These are phyloP conservation scores for Aspergillus fumigatus DNA, from an alignment of 2,329 filamentous ascomycete species.

Conservation along the genomic window DNA sequence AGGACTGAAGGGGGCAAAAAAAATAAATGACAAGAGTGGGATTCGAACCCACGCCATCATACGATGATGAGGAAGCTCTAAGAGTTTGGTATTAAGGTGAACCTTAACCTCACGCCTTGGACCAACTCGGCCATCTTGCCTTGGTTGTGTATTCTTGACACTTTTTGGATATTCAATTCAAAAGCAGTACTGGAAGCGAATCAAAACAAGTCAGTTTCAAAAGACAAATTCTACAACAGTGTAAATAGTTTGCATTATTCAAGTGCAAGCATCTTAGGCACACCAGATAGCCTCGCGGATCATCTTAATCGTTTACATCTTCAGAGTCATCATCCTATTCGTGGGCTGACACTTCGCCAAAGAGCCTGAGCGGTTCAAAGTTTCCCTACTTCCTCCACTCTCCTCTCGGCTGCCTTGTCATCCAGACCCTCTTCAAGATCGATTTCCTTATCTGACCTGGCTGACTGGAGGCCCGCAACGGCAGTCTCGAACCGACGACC, in stretches of 20 bases:
- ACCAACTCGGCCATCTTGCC: constrained; percentile 37
- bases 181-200: no score
- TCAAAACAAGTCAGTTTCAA: no score
- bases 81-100: constrained; percentile 2
- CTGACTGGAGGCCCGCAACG: constrained; percentile 37
- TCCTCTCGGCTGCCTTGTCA: constrained; percentile 20
- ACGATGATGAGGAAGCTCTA: constrained; percentile 3
- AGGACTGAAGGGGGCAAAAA: neutral
- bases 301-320: neutral
- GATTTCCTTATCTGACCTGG: constrained; percentile 8
- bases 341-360: neutral
- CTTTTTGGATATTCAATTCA: no score
- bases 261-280: neutral
- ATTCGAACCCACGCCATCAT: constrained; percentile 6
- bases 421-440: constrained; percentile 19
- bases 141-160: no score
- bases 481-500: constrained; percentile 65
- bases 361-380: neutral
- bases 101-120: constrained; percentile 23
- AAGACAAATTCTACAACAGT: neutral
- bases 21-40: constrained; percentile 6
- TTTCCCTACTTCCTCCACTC: constrained; percentile 18
- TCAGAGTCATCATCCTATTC: neutral
- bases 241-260: neutral
- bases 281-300: neutral